Conservation (phyloP, 2,329 filamentous ascomycete genomes). For the Bipolaris zeicola region DNA sequence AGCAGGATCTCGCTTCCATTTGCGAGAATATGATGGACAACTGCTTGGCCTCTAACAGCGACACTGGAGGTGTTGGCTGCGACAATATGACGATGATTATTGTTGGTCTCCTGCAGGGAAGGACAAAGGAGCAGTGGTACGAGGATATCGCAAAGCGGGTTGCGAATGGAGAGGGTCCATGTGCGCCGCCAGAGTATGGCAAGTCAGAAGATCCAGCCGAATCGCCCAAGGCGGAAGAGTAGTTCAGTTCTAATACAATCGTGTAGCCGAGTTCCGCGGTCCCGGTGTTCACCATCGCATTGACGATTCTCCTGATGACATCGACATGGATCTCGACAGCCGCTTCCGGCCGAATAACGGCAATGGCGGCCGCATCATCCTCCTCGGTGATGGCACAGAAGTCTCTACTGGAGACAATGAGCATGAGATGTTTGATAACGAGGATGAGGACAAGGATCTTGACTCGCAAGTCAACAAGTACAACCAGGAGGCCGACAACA, state of each 20-base stretch:
- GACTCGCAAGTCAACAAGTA: slow-evolving; percentile 80
- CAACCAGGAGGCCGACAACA: slow-evolving; percentile 32
- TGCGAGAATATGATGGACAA: slow-evolving; percentile 99
- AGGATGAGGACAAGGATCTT: slow-evolving; percentile 83
- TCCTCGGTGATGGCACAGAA: slow-evolving; percentile 94
- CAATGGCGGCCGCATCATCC: slow-evolving; percentile 77
- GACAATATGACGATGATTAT: slow-evolving; percentile 99
- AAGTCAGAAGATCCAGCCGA: slow-evolving; percentile 62
- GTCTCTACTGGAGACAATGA: slow-evolving; percentile 87
- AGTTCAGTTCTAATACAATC: slow-evolving; percentile 45
- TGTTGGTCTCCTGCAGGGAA: slow-evolving; percentile 85
- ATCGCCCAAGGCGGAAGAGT: slow-evolving; percentile 42
- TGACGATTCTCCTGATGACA: slow-evolving; percentile 62
- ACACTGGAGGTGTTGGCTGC: slow-evolving; percentile 95
- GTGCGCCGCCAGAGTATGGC: slow-evolving; percentile 99
- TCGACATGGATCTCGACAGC: slow-evolving; percentile 75
- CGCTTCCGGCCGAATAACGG: slow-evolving; percentile 71
- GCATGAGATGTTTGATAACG: slow-evolving; percentile 91
- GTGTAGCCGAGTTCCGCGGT: slow-evolving; percentile 57
- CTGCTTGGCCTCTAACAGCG: slow-evolving; percentile 95
- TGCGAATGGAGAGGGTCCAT: slow-evolving; percentile 94
- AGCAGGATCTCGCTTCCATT: slow-evolving; percentile 92
- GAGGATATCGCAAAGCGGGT: slow-evolving; percentile 92
- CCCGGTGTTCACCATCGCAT: slow-evolving; percentile 57
- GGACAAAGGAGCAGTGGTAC: slow-evolving; percentile 98